A percentile compares a stretch with the other conserved stretches of the same genome.
phyloP scores from a whole-genome alignment of 1,139 yeast species.

The Taphrina populina region DNA sequence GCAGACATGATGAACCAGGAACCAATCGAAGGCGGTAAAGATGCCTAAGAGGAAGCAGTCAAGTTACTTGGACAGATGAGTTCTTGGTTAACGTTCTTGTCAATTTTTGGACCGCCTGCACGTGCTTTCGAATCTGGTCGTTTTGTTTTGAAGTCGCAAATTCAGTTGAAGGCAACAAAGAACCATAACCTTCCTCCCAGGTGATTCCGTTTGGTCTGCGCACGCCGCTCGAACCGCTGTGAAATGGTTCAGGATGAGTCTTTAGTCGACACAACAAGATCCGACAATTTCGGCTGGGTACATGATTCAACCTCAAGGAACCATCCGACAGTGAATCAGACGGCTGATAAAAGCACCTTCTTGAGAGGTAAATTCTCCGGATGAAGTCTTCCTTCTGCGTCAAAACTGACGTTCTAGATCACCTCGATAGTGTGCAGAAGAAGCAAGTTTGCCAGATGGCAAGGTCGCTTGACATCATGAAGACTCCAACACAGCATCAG shows the following conservation, averaged over 20 bases:
- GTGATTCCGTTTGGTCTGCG: too few relatives aligned
- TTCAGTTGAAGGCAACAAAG: too few relatives aligned
- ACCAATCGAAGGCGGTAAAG: too few relatives aligned
- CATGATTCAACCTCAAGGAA: slow-evolving; percentile 25
- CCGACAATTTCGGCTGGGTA: slow-evolving; percentile 14
- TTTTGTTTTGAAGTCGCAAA: slow-evolving; percentile 16
- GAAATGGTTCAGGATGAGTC: slow-evolving; percentile 11
- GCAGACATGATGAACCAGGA: slow-evolving; percentile 16
- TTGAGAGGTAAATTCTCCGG: background rate
- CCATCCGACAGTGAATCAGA: slow-evolving; percentile 16
- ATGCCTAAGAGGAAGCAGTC: too few relatives aligned
- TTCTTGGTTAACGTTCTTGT: too few relatives aligned
- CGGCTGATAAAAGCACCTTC: slow-evolving; percentile 9
- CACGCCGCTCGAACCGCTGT: too few relatives aligned
- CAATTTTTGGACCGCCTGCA: background rate
- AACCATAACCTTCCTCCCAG: background rate
- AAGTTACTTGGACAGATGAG: too few relatives aligned
- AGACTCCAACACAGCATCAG: too few relatives aligned
- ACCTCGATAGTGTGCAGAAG: slow-evolving; percentile 5
- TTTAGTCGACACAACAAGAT: slow-evolving; percentile 15
- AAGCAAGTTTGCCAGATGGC: slow-evolving; percentile 9
- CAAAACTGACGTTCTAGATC: background rate
- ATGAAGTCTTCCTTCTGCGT: background rate
- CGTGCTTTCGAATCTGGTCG: background rate
- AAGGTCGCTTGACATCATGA: background rate